Conservation (phyloP, 371 early-diverging fungal genomes). For the Dipsacomyces acuminosporus region DNA sequence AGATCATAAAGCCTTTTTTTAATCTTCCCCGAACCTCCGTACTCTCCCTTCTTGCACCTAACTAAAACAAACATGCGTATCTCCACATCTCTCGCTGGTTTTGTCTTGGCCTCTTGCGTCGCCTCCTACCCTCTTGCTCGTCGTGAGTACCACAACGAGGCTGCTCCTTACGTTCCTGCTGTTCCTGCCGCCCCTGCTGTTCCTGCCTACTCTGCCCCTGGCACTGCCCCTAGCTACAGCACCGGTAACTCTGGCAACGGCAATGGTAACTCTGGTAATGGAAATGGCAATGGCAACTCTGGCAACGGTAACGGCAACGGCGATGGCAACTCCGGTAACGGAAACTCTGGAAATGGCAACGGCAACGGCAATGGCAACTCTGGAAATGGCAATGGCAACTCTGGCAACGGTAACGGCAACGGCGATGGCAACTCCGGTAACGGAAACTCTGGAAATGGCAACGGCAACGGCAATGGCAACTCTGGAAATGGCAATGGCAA, state of each 20-base stretch:
- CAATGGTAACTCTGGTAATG: background rate
- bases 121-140: slow-evolving; percentile 6
- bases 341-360: slow-evolving; percentile 1
- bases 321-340: slow-evolving; percentile 8
- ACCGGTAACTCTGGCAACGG: slow-evolving; percentile 2
- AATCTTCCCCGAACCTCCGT: too few relatives aligned
- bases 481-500: slow-evolving; percentile 1
- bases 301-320: slow-evolving; percentile 1
- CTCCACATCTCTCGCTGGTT: slow-evolving; percentile 6
- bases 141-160: slow-evolving; percentile 3
- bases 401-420: too few relatives aligned
- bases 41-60: too few relatives aligned
- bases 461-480: slow-evolving; percentile 4
- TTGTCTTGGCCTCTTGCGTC: slow-evolving; percentile 7
- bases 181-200: slow-evolving; percentile 4
- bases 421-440: slow-evolving; percentile 1
- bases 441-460: background rate
- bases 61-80: too few relatives aligned
- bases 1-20: too few relatives aligned
- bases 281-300: background rate
- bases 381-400: too few relatives aligned
- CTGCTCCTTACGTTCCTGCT: background rate
- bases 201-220: slow-evolving; percentile 5
- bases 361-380: slow-evolving; percentile 1
- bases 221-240: slow-evolving; percentile 6